phyloP scores from a whole-genome alignment of 345 rosid species.

The Diplotaxis tenuifolia region DNA sequence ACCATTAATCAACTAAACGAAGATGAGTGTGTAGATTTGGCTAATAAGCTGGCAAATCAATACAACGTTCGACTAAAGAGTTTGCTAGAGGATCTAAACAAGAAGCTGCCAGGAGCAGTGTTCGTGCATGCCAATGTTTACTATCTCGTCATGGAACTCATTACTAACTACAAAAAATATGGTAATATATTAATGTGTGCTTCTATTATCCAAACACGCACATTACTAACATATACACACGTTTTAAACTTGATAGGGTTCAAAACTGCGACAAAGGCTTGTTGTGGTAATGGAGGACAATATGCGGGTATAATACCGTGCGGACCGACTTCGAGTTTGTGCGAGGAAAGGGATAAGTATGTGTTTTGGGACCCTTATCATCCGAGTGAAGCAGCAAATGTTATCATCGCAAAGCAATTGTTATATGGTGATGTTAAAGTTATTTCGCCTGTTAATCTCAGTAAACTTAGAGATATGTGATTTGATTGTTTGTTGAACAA shows the following conservation, averaged over 20 bases:
- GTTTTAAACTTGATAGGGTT: conserved; percentile 32
- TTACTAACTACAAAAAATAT: conserved; percentile 48
- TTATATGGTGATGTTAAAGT: conserved; percentile 41
- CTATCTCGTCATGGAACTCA: conserved; percentile 50
- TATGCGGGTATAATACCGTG: conserved; percentile 66
- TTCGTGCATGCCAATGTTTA: conserved; percentile 60
- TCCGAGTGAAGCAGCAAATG: conserved; percentile 41
- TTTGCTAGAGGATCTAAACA: conserved; percentile 45
- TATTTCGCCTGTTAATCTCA: conserved; percentile 44
- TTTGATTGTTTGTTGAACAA: conserved; percentile 13
- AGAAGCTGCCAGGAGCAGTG: conserved; percentile 43
- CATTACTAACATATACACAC: neutral
- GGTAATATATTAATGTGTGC: conserved; percentile 35
- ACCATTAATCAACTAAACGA: conserved; percentile 48
- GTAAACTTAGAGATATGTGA: conserved; percentile 39
- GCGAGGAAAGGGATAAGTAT: conserved; percentile 39
- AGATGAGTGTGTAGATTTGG: conserved; percentile 44
- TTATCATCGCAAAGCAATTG: conserved; percentile 36
- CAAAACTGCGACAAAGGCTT: conserved; percentile 34
- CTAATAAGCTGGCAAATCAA: conserved; percentile 64
- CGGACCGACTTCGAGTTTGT: conserved; percentile 30
- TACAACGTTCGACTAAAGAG: conserved; percentile 48
- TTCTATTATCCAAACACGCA: neutral
- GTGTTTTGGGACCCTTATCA: conserved; percentile 50
- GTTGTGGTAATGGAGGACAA: conserved; percentile 53